These are phyloP conservation scores for Macrocybe gigantea DNA, from an alignment of 768 basidiomycete species.

Conservation along the genomic window DNA sequence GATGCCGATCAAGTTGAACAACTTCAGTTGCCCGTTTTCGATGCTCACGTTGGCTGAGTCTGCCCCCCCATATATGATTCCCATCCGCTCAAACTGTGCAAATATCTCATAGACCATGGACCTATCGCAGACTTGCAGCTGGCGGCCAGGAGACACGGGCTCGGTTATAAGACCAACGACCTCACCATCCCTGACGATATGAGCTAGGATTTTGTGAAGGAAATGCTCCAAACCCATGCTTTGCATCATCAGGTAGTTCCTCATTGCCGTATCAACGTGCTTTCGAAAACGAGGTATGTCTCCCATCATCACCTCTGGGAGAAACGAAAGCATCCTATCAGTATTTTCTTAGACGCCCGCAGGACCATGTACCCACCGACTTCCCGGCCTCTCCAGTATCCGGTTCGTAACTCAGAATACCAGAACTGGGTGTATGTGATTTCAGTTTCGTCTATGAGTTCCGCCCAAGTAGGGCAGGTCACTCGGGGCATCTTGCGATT, in stretches of 20 bases:
- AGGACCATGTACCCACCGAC: constrained; percentile 18
- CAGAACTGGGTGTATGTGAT: constrained; percentile 27
- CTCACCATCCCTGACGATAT: constrained; percentile 22
- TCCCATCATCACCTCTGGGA: constrained; percentile 25
- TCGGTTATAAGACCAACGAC: constrained; percentile 31
- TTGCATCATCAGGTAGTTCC: constrained; percentile 18
- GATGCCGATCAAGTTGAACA: too few relatives aligned
- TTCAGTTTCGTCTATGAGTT: constrained; percentile 29
- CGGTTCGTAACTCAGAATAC: constrained; percentile 20
- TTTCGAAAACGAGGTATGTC: constrained; percentile 16
- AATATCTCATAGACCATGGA: constrained; percentile 25
- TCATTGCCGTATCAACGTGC: constrained; percentile 23
- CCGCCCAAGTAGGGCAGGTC: constrained; percentile 28
- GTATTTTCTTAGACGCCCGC: neutral
- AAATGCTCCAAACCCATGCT: constrained; percentile 24
- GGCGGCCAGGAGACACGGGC: constrained; percentile 23
- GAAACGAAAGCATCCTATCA: neutral
- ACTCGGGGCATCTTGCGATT: constrained; percentile 11
- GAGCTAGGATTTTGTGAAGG: constrained; percentile 25
- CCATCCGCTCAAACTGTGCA: constrained; percentile 10
- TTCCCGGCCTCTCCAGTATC: constrained; percentile 31
- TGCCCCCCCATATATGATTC: too few relatives aligned
- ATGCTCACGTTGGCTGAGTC: too few relatives aligned
- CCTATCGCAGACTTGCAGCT: constrained; percentile 21
- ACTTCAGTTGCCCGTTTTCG: too few relatives aligned